Conservation (phyloP, 306 rosid genomes). For the Citrullus amarus region DNA sequence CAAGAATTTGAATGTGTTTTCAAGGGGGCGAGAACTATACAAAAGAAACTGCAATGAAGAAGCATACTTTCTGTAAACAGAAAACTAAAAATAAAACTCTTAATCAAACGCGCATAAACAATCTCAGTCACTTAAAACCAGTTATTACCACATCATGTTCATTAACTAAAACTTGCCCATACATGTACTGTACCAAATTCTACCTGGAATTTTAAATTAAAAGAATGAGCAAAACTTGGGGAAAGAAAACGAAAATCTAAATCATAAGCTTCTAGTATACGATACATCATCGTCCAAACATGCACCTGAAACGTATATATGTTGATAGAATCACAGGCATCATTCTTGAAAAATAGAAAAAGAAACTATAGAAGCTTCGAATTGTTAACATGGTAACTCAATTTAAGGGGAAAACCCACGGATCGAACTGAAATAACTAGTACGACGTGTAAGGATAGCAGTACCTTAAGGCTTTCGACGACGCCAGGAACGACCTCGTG, state of each 20-base stretch:
- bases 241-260: neutral
- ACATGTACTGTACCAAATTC: neutral
- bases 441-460: neutral
- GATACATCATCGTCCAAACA: neutral
- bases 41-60: neutral
- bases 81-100: neutral
- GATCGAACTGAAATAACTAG: neutral
- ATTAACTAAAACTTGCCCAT: neutral
- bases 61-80: neutral
- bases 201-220: too few relatives aligned
- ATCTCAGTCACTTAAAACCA: neutral
- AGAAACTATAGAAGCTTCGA: neutral
- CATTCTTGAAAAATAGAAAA: neutral
- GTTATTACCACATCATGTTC: neutral
- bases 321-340: neutral
- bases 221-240: neutral
- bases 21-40: neutral
- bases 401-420: neutral
- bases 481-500: conserved; percentile 94
- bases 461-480: conserved; percentile 84
- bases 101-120: neutral
- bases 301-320: neutral
- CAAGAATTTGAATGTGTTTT: neutral
- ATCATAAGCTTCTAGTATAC: neutral
- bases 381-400: neutral